These are phyloP conservation scores for Mycena crocata DNA, from an alignment of 768 basidiomycete genomes.

Conservation along the genomic window DNA sequence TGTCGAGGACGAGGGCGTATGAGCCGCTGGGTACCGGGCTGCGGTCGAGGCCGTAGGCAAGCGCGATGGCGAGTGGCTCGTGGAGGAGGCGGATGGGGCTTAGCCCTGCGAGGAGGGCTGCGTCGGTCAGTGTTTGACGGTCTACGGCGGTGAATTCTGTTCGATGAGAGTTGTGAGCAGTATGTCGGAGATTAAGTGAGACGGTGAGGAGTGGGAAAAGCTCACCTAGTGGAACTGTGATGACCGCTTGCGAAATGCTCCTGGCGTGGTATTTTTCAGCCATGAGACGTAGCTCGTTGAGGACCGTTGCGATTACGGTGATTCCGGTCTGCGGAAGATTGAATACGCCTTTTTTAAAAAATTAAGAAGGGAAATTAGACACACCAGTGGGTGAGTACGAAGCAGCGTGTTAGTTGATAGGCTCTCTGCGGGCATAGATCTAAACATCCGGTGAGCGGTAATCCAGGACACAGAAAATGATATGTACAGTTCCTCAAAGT, in stretches of 20 bases:
- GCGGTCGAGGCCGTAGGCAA: constrained; percentile 7
- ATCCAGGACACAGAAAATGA: too few species aligned
- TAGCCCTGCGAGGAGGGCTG: neutral
- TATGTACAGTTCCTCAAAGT: too few species aligned
- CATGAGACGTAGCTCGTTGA: neutral
- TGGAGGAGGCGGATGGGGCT: neutral
- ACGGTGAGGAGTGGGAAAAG: too few species aligned
- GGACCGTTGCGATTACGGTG: neutral
- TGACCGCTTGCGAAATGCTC: constrained; percentile 7
- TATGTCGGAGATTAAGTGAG: neutral
- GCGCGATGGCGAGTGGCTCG: neutral
- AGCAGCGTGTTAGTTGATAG: too few species aligned
- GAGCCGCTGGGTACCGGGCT: neutral
- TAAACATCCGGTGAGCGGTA: too few species aligned
- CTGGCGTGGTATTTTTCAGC: constrained; percentile 1
- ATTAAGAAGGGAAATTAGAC: too few species aligned
- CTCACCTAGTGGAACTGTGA: neutral
- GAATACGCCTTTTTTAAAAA: too few species aligned
- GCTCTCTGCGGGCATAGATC: too few species aligned
- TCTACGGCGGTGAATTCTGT: neutral
- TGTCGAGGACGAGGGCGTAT: neutral
- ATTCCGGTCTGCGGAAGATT: neutral
- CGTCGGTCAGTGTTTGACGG: neutral
- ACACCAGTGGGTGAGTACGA: too few species aligned
- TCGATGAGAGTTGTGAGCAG: neutral